Conservation (phyloP, 1,284 basidiomycete species). For the Ganoderma sinense region DNA sequence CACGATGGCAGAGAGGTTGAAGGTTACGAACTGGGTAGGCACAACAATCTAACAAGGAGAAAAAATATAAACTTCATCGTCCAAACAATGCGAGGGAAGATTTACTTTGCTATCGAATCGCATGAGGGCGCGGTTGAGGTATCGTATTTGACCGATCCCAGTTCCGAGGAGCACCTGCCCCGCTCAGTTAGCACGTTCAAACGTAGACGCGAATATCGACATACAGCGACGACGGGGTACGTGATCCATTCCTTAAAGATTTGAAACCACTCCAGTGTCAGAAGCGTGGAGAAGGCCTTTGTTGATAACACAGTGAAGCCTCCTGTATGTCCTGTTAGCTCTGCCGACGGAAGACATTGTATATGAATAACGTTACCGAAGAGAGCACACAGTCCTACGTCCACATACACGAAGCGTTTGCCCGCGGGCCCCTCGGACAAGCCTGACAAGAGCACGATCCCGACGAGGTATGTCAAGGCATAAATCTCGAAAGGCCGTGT, state of each 20-base stretch:
- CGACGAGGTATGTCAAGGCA: slow-evolving; percentile 65
- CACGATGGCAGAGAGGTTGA: slow-evolving; percentile 87
- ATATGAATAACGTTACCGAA: slow-evolving; percentile 62
- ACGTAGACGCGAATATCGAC: slow-evolving; percentile 16
- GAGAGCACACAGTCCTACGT: slow-evolving; percentile 88
- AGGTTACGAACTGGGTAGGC: slow-evolving; percentile 94
- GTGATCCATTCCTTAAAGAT: slow-evolving; percentile 83
- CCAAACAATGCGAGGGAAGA: slow-evolving; percentile 5
- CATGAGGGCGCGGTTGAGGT: slow-evolving; percentile 90
- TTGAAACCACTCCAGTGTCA: slow-evolving; percentile 78
- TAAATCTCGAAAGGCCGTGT: slow-evolving; percentile 81
- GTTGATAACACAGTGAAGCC: slow-evolving; percentile 96
- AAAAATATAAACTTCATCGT: neutral
- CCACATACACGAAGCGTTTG: slow-evolving; percentile 79
- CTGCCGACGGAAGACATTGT: neutral
- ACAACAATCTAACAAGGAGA: slow-evolving; percentile 74
- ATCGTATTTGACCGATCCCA: slow-evolving; percentile 90
- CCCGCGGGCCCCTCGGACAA: slow-evolving; percentile 70
- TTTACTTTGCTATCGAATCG: slow-evolving; percentile 85
- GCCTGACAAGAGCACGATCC: slow-evolving; percentile 64
- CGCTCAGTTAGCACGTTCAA: slow-evolving; percentile 17
- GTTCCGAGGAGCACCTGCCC: slow-evolving; percentile 77
- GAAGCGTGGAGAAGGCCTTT: slow-evolving; percentile 89
- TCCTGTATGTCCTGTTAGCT: slow-evolving; percentile 51
- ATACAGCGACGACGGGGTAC: slow-evolving; percentile 75